Base-by-base conservation (phyloP, 1,139 yeast genomes). In the Debaryomyces subglobosus region DNA sequence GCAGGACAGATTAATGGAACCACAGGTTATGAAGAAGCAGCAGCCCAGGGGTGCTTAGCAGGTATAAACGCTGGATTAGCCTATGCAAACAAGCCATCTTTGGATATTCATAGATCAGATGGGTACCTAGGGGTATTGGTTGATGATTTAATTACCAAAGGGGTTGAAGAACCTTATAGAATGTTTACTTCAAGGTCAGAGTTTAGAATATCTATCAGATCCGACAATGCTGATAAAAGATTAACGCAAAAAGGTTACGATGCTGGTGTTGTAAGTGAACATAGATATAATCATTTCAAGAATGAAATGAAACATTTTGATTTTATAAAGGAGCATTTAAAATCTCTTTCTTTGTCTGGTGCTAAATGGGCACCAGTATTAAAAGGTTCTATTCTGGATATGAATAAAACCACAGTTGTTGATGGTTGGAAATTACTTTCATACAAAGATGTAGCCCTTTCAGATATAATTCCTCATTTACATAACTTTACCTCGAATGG, bases 1-100 rank as follows among this genome's bases (percentile, higher is more conserved):
- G 99, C 99, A 0, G 99, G 99, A 1, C 99, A 95, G 67, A 95
- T 95, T 39, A 95, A 95, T 63, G 99, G 99, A 39, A 95, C 99
- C 1, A 95, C 99, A 0, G 99, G 99, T 0, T 95, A 95, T 60
- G 99, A 95, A 69, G 99, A 95, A 64, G 99, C 99, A 0, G 97
- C 97, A 1, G 86, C 98, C 0, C 99, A 94, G 63, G 99, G 99
- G 1, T 79, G 92, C 49, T 71, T 95, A 44, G 99, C 99, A 1
- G 99, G 99, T 5, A 86, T 92, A 35, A 95, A 95, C 64, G 98
- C 99, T 0, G 94, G 92, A 0, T 72, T 85, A 23, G 60, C 81
- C 0, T 59, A 67, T 18, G 59, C 64, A 44, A 60, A 65, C 0
- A 72, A 72, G 36, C 74, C 72, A 0, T 79, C 83, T 1, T 68